A percentile compares a stretch with the other conserved stretches of the same genome.
These are phyloP conservation scores for Psophocarpus tetragonolobus DNA, from an alignment of 306 rosid genomes.

Conservation along the genomic window DNA sequence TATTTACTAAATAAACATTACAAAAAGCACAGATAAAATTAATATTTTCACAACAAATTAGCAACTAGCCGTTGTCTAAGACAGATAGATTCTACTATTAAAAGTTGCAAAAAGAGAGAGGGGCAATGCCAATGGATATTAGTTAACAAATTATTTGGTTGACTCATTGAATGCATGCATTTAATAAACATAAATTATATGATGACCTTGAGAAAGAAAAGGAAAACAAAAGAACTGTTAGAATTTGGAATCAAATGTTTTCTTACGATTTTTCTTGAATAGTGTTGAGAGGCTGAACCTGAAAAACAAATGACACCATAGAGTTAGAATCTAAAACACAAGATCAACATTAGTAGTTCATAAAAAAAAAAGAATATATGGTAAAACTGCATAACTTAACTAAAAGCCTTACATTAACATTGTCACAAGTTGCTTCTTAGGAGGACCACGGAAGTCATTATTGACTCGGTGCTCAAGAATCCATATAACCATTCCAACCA, in stretches of 20 bases:
- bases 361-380: neutral
- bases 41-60: neutral
- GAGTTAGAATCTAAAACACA: conserved; percentile 39
- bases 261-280: conserved; percentile 88
- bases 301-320: conserved; percentile 48
- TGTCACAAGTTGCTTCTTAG: conserved; percentile 75
- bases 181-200: conserved; percentile 17
- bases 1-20: neutral
- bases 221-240: conserved; percentile 16
- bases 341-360: conserved; percentile 8
- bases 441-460: conserved; percentile 90
- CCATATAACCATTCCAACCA: conserved; percentile 87
- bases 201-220: conserved; percentile 26
- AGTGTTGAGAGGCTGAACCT: conserved; percentile 98
- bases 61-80: neutral
- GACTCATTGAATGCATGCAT: neutral
- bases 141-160: neutral
- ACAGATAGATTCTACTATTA: neutral
- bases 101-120: neutral
- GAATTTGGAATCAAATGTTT: conserved; percentile 30
- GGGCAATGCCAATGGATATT: conserved; percentile 1
- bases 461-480: conserved; percentile 93
- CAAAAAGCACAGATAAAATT: neutral
- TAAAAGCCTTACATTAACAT: conserved; percentile 66
- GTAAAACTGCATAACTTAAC: neutral